Base-by-base conservation (phyloP, 2,329 filamentous ascomycete species). In the Trichophyton simii region DNA sequence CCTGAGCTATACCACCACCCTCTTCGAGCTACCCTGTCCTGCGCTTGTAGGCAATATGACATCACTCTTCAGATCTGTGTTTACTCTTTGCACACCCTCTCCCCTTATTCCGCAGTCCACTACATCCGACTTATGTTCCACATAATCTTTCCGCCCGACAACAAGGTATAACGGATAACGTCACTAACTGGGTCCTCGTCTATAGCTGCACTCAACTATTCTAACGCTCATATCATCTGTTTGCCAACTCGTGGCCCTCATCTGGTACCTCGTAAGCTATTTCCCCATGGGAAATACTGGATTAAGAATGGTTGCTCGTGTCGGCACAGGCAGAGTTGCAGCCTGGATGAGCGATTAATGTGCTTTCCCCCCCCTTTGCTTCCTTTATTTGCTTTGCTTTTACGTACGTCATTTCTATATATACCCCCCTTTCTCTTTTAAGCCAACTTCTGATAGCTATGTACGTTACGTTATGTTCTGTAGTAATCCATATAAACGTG, bases 221-320 rank as follows among this genome's bases (percentile, higher is more conserved):
- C 83, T 97, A 66, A 97, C 94, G 15, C 79, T 97, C 60, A 78
- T 96, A 65, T 88, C 91, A 22, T 86, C 89, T 64, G 81, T 96
- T 63, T 78, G 91, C 67, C 94, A 99, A 73, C 80, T 97, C 60
- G 85, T 86, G 60, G 88, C 87, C 65, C 79, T 97, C 65, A 66
- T 89, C 55, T 97, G 92, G 92, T 97, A 97, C 76, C 81, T 96
- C 55, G 86, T 97, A 74, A 95, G 89, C 76, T 99, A 99, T 75
- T 97, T 97, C 70, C 94, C 94, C 28, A 96, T 97, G 91, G 94
- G 94, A 46, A 89, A 88, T 62, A 88, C 87, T 61, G 90, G 94
- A 48, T 77, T 99, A 66, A 87, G 92, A 63, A 84, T 96, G 67
- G 91, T 91, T 62, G 89, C 91, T 50, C 85, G 85, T 2, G 94